phyloP scores from a whole-genome alignment of 2,329 filamentous ascomycete genomes.

The Fusarium armeniacum region DNA sequence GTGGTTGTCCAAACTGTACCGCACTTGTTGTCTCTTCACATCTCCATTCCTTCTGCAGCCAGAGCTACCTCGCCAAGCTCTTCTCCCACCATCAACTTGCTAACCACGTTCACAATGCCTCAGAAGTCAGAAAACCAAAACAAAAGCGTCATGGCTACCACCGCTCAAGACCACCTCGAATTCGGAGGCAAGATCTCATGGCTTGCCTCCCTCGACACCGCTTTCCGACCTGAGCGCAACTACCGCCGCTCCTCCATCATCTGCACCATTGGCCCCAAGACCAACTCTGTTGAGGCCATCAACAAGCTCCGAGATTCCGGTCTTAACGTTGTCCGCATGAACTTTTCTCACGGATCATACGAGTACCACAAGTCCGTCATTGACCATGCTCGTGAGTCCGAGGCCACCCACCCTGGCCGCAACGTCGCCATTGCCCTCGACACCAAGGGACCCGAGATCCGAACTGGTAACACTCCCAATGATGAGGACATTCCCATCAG shows the following conservation, averaged over 20 bases:
- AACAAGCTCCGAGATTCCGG: conserved; percentile 91
- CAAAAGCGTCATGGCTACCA: conserved; percentile 67
- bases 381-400: conserved; percentile 91
- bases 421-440: conserved; percentile 95
- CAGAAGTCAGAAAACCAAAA: conserved; percentile 52
- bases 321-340: conserved; percentile 99
- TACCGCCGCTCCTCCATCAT: conserved; percentile 98
- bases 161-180: conserved; percentile 87
- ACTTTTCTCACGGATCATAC: conserved; percentile 87
- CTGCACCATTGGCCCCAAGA: conserved; percentile 99
- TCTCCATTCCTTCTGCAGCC: conserved; percentile 29
- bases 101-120: conserved; percentile 53
- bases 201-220: conserved; percentile 84
- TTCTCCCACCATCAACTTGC: conserved; percentile 26
- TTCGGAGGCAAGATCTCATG: conserved; percentile 78
- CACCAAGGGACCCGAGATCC: conserved; percentile 75
- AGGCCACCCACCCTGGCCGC: conserved; percentile 81
- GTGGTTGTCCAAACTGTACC: conserved; percentile 29
- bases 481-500: conserved; percentile 91
- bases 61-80: conserved; percentile 45
- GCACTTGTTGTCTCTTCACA: conserved; percentile 25
- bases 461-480: conserved; percentile 78
- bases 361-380: conserved; percentile 99
- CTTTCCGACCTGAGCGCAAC: conserved; percentile 87
- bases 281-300: conserved; percentile 97